Conservation (phyloP, 495 filamentous ascomycete species). For the Hyaloscypha variabilis region DNA sequence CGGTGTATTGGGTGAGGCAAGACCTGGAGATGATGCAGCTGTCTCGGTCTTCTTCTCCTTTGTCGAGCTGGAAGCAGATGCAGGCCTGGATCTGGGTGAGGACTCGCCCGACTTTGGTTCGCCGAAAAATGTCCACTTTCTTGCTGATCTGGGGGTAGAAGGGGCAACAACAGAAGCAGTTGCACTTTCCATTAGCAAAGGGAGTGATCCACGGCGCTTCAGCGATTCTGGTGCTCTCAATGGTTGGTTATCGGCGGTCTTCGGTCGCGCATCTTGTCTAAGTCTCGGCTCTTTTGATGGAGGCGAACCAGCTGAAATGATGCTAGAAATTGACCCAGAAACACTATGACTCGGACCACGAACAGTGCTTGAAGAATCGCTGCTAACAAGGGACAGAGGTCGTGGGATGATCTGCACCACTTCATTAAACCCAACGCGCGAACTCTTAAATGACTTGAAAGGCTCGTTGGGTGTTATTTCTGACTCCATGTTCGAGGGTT, state of each 20-base stretch:
- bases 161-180: conserved; percentile 35
- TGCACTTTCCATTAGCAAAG: conserved; percentile 39
- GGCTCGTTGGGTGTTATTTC: conserved; percentile 29
- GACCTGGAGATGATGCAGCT: background rate
- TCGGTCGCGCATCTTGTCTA: conserved; percentile 45
- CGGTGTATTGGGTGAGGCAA: conserved; percentile 6
- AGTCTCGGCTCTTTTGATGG: conserved; percentile 40
- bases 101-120: conserved; percentile 43
- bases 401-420: conserved; percentile 70
- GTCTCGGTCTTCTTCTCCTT: conserved; percentile 31
- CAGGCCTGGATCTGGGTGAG: conserved; percentile 42
- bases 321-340: conserved; percentile 64
- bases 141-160: conserved; percentile 49
- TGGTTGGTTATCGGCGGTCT: conserved; percentile 50
- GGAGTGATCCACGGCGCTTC: conserved; percentile 52
- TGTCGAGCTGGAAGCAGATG: conserved; percentile 41
- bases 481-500: background rate
- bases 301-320: conserved; percentile 50
- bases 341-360: conserved; percentile 61
- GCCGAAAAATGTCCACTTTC: conserved; percentile 59
- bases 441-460: conserved; percentile 42
- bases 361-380: conserved; percentile 66
- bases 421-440: conserved; percentile 62
- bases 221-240: conserved; percentile 22
- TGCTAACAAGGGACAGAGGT: conserved; percentile 73